Evolutionary conservation across 169 alveolate species (phyloP), one percentile per base, ranked within the genome.

Genomic region (Cryptosporidium meleagridis): DNA sequence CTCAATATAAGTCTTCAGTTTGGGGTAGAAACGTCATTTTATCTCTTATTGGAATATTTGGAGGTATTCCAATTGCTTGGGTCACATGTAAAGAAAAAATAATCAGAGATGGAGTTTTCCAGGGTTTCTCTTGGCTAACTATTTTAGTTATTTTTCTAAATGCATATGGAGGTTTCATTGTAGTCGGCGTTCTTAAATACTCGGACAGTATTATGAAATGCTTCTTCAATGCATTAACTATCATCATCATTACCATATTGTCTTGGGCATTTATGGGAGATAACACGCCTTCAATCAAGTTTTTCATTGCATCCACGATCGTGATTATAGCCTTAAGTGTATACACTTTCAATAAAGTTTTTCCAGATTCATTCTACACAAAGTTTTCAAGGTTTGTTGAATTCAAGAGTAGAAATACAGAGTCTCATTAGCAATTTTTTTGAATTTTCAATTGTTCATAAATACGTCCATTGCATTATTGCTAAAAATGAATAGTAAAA

Each of bases 151-250:
- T 80, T 61, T 80, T 80, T 48, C 35, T 80, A 37, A 80, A 80
- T 80, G 89, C 89, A 5, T 80, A 61, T 62, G 89, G 89, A 45
- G 89, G 89, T 41, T 80, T 80, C 45, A 80, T 80, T 37, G 75
- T 80, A n/a, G 35, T 80, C 33, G 89, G 89, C 6, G 89, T 80
- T 18, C 45, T 80, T 9, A 80, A 80, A 39, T 80, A 80, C 45
- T 59, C 89, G 10, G 89, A 80, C 41, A 37, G 89, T 48, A 80
- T 80, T 41, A 65, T 80, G 89, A 80, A 80, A 16, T 80, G 89
- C 44, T 80, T 80, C 45, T 80, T 59, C 37, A 80, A 80, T 62
- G 89, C 89, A 7, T 41, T 80, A 44, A 80, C 89, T 44, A 80
- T 80, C 10, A 39, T 80, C 23, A 37, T 80, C 31, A 80, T 80